Evolutionary conservation across 768 basidiomycete species (phyloP).

Genomic region (Pseudohyphozyma bogoriensis): DNA sequence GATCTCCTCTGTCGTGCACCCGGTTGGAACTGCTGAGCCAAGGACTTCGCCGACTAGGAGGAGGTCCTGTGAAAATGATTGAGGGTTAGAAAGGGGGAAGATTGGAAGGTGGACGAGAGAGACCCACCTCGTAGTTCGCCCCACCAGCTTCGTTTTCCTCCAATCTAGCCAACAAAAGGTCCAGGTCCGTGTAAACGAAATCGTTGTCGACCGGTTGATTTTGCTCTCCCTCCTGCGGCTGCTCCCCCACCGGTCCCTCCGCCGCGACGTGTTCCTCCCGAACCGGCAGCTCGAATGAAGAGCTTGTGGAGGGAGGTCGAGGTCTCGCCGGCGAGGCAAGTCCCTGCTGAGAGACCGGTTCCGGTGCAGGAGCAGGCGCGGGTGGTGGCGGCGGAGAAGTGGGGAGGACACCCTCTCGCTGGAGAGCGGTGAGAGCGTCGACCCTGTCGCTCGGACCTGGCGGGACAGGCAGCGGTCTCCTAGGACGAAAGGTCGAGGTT

Average conservation of each 20-base stretch:
- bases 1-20: conserved; percentile 12
- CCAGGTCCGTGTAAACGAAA: conserved; percentile 21
- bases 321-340: background rate
- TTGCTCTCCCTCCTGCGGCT: background rate
- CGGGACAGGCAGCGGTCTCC: conserved; percentile 13
- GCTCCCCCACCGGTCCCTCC: background rate
- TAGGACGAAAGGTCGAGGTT: background rate
- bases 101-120: background rate
- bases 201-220: background rate
- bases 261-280: no score
- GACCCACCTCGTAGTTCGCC: conserved; percentile 16
- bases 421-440: conserved; percentile 21
- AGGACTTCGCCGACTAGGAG: conserved; percentile 24
- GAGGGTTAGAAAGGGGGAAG: background rate
- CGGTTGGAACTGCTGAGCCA: conserved; percentile 11
- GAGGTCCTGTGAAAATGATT: conserved; percentile 11
- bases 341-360: background rate
- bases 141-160: conserved; percentile 6
- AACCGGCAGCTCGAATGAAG: background rate
- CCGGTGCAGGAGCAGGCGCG: background rate
- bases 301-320: background rate
- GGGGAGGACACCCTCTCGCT: background rate
- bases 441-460: conserved; percentile 2
- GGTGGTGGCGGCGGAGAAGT: background rate
- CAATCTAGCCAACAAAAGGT: conserved; percentile 18